Base-by-base conservation (phyloP, 176 grass and related monocot genomes). In the Hordeum marinum region DNA sequence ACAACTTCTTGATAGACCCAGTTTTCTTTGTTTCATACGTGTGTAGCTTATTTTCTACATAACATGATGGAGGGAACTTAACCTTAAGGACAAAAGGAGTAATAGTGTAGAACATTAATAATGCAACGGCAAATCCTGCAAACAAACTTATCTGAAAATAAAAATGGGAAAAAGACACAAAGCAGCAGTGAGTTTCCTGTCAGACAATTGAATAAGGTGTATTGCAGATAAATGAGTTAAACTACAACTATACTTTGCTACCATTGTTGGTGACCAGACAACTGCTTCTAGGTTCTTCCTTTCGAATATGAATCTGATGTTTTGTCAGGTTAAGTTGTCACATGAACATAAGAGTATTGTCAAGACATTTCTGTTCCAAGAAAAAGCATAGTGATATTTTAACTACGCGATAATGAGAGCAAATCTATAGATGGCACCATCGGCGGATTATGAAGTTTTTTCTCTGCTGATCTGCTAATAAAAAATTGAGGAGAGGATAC, bases 11-110 rank as follows among this genome's bases (percentile, higher is more conserved):
- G 50, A 77, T 42, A 32, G 18, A 25, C 20, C 18, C 29, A 29
- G 29, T 15, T 70, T 74, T 66, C 63, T 26, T 31, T 81, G 23
- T 34, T 64, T 7, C 29, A 6, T 79, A 72, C 65, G 25, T 64
- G 7, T 79, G 13, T 17, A 66, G 34, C 32, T 79, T 29, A 84
- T 78, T 61, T 39, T n/a, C 15, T 74, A 12, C 17, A 9, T 72
- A 32, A 75, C 21, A 66, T 57, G 24, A 4, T 14, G 5, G 60
- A 75, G 68, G 59, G 46, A 68, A 85, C 36, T 68, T 80, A 61
- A 88, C 89, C 86, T 91, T 82, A 48, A 88, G 85, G 42, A 91
- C 81, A 35, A 91, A 85, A 82, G 89, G 89, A 57, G 82, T 70
- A 68, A 78, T 27, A 6, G 75, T 88, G 81, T 82, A 72, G 78